Evolutionary conservation across 306 rosid species (phyloP).

Genomic region (Abrus pulchellus): DNA sequence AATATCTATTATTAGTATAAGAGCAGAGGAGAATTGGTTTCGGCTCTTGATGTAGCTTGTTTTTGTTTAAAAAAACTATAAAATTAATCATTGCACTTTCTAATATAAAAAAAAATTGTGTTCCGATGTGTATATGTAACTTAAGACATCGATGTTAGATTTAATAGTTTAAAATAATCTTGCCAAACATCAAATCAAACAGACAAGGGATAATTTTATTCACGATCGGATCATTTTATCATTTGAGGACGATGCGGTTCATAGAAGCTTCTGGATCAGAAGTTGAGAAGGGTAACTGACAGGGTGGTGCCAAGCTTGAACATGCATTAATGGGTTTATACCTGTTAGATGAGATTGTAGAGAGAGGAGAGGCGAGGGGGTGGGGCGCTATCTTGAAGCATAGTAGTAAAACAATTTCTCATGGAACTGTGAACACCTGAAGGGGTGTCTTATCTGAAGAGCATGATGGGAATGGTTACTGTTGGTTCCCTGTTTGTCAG

Average conservation of each 20-base stretch:
- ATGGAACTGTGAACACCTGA: not conserved
- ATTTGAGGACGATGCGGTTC: not conserved
- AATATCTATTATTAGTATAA: too few species aligned
- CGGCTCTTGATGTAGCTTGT: too few species aligned
- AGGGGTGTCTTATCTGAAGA: constrained; percentile 22
- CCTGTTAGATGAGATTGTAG: not conserved
- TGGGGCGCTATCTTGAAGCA: not conserved
- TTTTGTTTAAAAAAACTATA: too few species aligned
- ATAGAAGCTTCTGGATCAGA: constrained; percentile 33
- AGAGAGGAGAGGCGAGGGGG: not conserved
- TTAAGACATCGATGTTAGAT: too few species aligned
- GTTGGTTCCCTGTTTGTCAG: constrained; percentile 29
- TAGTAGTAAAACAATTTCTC: not conserved
- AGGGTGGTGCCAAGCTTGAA: constrained; percentile 30
- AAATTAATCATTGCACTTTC: too few species aligned
- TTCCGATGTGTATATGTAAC: too few species aligned
- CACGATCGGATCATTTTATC: not conserved
- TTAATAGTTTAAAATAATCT: too few species aligned
- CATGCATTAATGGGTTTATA: constrained; percentile 21
- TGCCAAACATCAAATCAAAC: too few species aligned
- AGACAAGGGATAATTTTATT: not conserved
- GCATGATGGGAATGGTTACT: constrained; percentile 8
- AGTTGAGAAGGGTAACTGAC: constrained; percentile 20
- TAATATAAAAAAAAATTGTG: too few species aligned
- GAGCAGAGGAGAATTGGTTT: too few species aligned